Percentiles rank a stretch among this genome's conserved stretches.
phyloP scores from a whole-genome alignment of 1,139 yeast genomes.

The Debaryomyces subglobosus region DNA sequence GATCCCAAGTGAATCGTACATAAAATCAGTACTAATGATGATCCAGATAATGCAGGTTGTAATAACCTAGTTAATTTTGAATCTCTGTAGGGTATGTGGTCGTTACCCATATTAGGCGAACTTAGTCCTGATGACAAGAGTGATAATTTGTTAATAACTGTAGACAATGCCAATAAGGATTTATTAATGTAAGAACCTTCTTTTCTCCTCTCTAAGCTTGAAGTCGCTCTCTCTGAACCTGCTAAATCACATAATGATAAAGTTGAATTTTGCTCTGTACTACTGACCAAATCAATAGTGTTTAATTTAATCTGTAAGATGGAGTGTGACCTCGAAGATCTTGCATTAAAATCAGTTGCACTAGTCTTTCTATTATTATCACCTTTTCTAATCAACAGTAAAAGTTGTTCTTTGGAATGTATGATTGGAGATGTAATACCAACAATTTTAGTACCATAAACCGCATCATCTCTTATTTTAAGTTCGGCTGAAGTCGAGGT shows the following conservation, averaged over 20 bases:
- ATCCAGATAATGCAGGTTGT: conserved; percentile 91
- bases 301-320: conserved; percentile 72
- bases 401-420: conserved; percentile 57
- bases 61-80: conserved; percentile 84
- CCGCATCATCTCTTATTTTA: conserved; percentile 74
- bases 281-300: conserved; percentile 41
- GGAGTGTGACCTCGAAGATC: conserved; percentile 92
- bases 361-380: conserved; percentile 79
- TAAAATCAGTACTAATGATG: conserved; percentile 80
- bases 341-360: conserved; percentile 82
- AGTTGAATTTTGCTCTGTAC: conserved; percentile 57
- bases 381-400: conserved; percentile 65
- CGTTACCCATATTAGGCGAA: conserved; percentile 24
- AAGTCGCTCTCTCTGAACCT: conserved; percentile 90
- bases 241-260: conserved; percentile 93
- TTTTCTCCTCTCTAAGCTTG: conserved; percentile 78
- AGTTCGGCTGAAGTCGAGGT: conserved; percentile 46
- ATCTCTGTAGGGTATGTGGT: conserved; percentile 89
- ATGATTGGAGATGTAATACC: conserved; percentile 72
- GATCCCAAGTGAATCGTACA: conserved; percentile 79
- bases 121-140: conserved; percentile 26
- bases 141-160: conserved; percentile 81
- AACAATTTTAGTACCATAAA: conserved; percentile 73
- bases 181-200: conserved; percentile 94
- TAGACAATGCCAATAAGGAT: conserved; percentile 84